phyloP scores from a whole-genome alignment of 805 yeast species.

The Kodamaea kaohsiungensis region DNA sequence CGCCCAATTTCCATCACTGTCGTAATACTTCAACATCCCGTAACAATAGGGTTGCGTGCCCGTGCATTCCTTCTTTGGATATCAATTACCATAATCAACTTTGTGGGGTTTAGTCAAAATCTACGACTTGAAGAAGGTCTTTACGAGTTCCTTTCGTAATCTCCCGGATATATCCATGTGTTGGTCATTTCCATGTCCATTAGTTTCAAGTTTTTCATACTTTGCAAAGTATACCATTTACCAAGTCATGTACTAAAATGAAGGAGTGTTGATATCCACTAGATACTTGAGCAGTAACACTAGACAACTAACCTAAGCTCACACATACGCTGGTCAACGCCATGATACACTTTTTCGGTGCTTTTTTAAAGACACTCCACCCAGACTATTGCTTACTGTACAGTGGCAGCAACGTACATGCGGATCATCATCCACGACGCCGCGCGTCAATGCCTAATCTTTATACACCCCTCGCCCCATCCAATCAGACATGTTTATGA shows the following conservation, averaged over 20 bases:
- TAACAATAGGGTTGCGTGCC: neutral
- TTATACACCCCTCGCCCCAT: neutral
- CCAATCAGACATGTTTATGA: neutral
- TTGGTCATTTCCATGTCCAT: neutral
- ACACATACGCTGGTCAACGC: neutral
- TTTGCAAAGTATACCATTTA: too few relatives aligned
- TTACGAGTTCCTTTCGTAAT: neutral
- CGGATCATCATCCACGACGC: neutral
- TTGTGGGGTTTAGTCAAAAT: neutral
- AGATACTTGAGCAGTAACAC: too few relatives aligned
- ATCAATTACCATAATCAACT: neutral
- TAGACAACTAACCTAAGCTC: too few relatives aligned
- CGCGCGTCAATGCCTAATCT: conserved; percentile 1
- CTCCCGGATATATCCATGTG: neutral
- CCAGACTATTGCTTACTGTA: neutral
- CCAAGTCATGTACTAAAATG: too few relatives aligned
- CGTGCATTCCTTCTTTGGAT: neutral
- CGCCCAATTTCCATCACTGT: neutral
- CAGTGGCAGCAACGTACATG: conserved; percentile 3
- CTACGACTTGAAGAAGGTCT: neutral
- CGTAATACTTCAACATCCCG: neutral
- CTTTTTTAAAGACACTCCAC: neutral
- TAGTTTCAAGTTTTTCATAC: too few relatives aligned
- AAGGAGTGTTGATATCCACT: too few relatives aligned
- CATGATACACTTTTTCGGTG: neutral